Evolutionary conservation across 352 stramenopile species (phyloP).

Genomic region (Thraustotheca clavata): DNA sequence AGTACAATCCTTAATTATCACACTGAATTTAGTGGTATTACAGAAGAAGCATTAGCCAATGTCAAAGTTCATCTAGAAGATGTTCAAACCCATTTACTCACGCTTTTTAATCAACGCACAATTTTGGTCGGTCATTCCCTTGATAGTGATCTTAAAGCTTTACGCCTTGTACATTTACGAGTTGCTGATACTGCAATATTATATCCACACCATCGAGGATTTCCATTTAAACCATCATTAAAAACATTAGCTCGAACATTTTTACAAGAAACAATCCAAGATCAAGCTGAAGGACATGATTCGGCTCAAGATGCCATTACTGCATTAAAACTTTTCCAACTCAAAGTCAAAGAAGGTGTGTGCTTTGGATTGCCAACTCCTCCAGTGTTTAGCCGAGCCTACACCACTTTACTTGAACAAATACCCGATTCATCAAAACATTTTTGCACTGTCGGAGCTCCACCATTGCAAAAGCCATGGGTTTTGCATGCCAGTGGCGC

Average conservation of each 20-base stretch:
- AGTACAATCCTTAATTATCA: constrained; percentile 85
- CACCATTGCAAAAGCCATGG: constrained; percentile 44
- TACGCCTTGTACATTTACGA: constrained; percentile 61
- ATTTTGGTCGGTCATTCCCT: constrained; percentile 82
- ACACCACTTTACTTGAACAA: constrained; percentile 64
- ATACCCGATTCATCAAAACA: constrained; percentile 35
- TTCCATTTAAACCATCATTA: constrained; percentile 73
- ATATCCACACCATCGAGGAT: constrained; percentile 75
- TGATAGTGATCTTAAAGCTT: constrained; percentile 70
- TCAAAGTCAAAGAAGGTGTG: constrained; percentile 62
- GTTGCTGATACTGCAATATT: constrained; percentile 74
- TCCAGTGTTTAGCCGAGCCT: constrained; percentile 33
- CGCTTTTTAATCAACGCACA: constrained; percentile 57
- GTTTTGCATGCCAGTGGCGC: constrained; percentile 60
- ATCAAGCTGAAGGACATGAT: constrained; percentile 55
- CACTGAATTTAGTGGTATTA: constrained; percentile 86
- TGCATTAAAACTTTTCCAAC: constrained; percentile 62
- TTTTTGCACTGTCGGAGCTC: not conserved
- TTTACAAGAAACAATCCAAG: constrained; percentile 67
- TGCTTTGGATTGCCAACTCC: constrained; percentile 57
- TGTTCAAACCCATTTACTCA: constrained; percentile 52
- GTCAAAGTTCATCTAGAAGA: constrained; percentile 57
- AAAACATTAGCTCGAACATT: constrained; percentile 83
- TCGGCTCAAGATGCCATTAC: constrained; percentile 74
- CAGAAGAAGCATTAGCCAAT: constrained; percentile 46